Conservation (phyloP, 495 filamentous ascomycete genomes). For the Tirmania nivea region DNA sequence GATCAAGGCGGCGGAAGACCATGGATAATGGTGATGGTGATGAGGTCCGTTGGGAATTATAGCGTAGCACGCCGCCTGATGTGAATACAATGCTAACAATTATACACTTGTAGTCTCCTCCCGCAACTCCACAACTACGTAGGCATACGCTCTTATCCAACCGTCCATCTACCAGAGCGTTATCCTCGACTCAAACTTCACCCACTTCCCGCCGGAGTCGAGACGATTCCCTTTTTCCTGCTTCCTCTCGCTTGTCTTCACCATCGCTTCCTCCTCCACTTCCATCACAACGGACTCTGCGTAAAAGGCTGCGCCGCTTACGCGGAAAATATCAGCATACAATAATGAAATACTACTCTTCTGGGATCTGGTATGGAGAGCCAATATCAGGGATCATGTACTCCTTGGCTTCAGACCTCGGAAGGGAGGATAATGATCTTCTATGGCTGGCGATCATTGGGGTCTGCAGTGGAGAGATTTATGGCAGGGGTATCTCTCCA, state of each 20-base stretch:
- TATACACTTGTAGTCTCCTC: slow-evolving; percentile 31
- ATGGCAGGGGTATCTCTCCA: slow-evolving; percentile 36
- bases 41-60: slow-evolving; percentile 34
- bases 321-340: slow-evolving; percentile 53
- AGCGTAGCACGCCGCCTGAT: neutral
- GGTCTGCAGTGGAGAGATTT: slow-evolving; percentile 74
- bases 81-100: slow-evolving; percentile 7
- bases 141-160: slow-evolving; percentile 30
- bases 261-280: slow-evolving; percentile 37
- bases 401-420: slow-evolving; percentile 80
- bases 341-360: slow-evolving; percentile 56
- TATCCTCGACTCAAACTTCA: slow-evolving; percentile 19
- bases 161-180: slow-evolving; percentile 37
- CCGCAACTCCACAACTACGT: slow-evolving; percentile 28
- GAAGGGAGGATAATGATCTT: slow-evolving; percentile 87
- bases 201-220: slow-evolving; percentile 22
- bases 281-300: slow-evolving; percentile 46
- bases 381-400: slow-evolving; percentile 87
- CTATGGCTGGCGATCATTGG: slow-evolving; percentile 90
- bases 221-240: slow-evolving; percentile 18
- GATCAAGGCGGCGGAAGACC: slow-evolving; percentile 46
- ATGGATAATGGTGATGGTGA: slow-evolving; percentile 19
- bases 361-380: slow-evolving; percentile 80
- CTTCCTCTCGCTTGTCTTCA: slow-evolving; percentile 30
- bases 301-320: slow-evolving; percentile 47